phyloP scores from a whole-genome alignment of 164 flowering plant genomes.

The Macadamia integrifolia region DNA sequence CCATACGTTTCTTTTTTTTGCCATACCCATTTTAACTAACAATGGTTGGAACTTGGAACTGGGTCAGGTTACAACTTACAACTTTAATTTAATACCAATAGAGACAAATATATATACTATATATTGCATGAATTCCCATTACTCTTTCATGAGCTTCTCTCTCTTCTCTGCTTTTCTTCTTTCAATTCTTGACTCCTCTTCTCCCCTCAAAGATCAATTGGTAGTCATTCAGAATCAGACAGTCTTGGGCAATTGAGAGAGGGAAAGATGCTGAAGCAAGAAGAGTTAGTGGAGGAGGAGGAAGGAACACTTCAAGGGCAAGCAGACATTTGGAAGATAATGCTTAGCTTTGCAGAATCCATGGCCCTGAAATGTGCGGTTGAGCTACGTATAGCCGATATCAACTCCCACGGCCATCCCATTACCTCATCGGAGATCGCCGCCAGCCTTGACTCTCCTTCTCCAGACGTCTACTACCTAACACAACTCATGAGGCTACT shows the following conservation, averaged over 20 bases:
- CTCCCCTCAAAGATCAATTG: too few species aligned
- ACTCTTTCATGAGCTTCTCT: too few species aligned
- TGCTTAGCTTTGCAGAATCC: slow-evolving; percentile 36
- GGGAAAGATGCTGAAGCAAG: slow-evolving; percentile 1
- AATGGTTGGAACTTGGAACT: too few species aligned
- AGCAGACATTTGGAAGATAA: slow-evolving; percentile 25
- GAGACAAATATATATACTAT: too few species aligned
- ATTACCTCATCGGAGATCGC: slow-evolving; percentile 31
- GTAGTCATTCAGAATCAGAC: too few species aligned
- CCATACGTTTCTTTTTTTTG: too few species aligned
- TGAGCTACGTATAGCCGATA: slow-evolving; percentile 44
- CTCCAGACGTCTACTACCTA: slow-evolving; percentile 27
- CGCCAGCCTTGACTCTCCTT: slow-evolving; percentile 10
- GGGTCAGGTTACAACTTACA: too few species aligned
- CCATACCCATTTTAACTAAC: too few species aligned
- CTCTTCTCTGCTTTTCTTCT: too few species aligned
- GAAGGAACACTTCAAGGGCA: slow-evolving; percentile 28
- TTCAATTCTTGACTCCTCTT: too few species aligned
- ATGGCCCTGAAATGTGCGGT: slow-evolving; percentile 43
- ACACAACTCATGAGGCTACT: slow-evolving; percentile 42
- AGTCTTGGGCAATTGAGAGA: background rate
- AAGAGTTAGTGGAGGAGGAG: background rate
- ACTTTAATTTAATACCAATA: too few species aligned
- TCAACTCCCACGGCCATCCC: slow-evolving; percentile 29
- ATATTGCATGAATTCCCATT: too few species aligned